These are phyloP conservation scores for Pneumocystis carinii DNA, from an alignment of 1,139 yeast genomes.

Conservation along the genomic window DNA sequence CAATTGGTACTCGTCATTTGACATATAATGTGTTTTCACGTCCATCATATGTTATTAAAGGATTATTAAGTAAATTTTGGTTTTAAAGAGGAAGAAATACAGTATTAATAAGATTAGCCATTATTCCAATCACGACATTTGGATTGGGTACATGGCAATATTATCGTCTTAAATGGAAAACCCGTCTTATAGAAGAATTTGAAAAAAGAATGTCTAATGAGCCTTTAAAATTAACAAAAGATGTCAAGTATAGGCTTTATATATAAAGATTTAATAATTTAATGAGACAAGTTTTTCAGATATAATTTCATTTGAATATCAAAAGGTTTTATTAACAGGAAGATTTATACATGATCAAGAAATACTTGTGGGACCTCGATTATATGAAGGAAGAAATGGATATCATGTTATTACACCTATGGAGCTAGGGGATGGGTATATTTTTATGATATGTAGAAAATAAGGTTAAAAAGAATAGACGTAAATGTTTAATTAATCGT, in stretches of 20 bases:
- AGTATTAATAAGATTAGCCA: constrained; percentile 23
- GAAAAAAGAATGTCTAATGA: constrained; percentile 66
- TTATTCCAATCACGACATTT: constrained; percentile 81
- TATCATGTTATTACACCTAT: constrained; percentile 73
- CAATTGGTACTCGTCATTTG: neutral
- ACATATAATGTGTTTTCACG: neutral
- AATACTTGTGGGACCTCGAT: constrained; percentile 82
- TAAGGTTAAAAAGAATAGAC: constrained; percentile 26
- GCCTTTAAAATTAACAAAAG: constrained; percentile 52
- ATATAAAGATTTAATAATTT: neutral
- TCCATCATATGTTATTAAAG: neutral
- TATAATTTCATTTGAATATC: constrained; percentile 60
- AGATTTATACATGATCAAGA: constrained; percentile 73
- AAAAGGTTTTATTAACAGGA: constrained; percentile 62
- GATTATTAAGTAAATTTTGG: constrained; percentile 9
- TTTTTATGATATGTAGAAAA: constrained; percentile 32
- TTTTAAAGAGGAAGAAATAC: constrained; percentile 6
- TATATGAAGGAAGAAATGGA: constrained; percentile 62
- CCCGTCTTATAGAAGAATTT: constrained; percentile 62
- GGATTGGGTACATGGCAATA: constrained; percentile 92
- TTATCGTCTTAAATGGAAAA: constrained; percentile 73
- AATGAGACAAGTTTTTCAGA: constrained; percentile 24
- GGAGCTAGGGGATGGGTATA: constrained; percentile 46
- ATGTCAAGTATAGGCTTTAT: constrained; percentile 11
- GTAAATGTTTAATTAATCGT: constrained; percentile 46